Conservation (phyloP, 1,139 yeast genomes). For the Pichia sp. region DNA sequence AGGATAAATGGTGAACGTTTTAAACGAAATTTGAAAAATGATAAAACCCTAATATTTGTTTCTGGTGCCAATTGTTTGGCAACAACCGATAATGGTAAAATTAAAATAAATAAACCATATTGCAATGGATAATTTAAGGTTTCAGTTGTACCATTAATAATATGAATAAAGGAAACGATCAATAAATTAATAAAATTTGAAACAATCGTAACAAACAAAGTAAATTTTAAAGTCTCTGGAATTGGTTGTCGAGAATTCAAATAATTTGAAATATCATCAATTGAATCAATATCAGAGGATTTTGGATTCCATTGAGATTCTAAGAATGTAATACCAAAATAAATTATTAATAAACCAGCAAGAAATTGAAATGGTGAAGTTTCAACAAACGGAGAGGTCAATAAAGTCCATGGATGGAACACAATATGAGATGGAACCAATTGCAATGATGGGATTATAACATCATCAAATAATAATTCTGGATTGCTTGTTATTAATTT, state of each 20-base stretch:
- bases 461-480: conserved; percentile 19
- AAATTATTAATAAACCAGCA: conserved; percentile 44
- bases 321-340: conserved; percentile 45
- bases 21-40: conserved; percentile 61
- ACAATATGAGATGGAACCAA: conserved; percentile 60
- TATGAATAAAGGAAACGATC: conserved; percentile 30
- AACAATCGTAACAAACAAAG: conserved; percentile 48
- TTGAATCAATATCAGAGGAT: conserved; percentile 13
- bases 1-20: conserved; percentile 68
- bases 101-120: conserved; percentile 65
- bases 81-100: conserved; percentile 75
- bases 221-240: conserved; percentile 42
- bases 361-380: conserved; percentile 45
- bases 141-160: conserved; percentile 33
- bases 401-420: conserved; percentile 69
- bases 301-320: conserved; percentile 43
- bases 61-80: conserved; percentile 87
- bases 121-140: conserved; percentile 27
- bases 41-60: conserved; percentile 65
- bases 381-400: conserved; percentile 69
- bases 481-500: conserved; percentile 15
- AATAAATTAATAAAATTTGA: conserved; percentile 52
- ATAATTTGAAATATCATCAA: conserved; percentile 38
- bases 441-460: conserved; percentile 47
- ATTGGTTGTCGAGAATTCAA: conserved; percentile 16